A percentile compares a stretch with the other conserved stretches of the same genome.
These are phyloP conservation scores for Saturnispora bothae DNA, from an alignment of 805 yeast species.

Conservation along the genomic window DNA sequence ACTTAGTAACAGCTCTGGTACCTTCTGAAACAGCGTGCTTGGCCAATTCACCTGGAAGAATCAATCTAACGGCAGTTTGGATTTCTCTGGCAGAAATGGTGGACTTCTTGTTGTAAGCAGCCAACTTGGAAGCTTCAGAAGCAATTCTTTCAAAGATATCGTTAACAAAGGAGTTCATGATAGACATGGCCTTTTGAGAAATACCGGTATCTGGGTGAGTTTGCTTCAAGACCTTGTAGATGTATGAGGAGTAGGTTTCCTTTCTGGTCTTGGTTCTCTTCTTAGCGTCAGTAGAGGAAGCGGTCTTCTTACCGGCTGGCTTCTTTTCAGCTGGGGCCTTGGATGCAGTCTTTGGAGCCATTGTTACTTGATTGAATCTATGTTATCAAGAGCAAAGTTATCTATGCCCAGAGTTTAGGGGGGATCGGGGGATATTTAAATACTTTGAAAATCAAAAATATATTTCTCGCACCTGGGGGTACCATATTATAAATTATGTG, in stretches of 20 bases:
- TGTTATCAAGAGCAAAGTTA: neutral
- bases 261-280: slow-evolving; percentile 93
- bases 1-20: slow-evolving; percentile 95
- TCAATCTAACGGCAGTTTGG: slow-evolving; percentile 96
- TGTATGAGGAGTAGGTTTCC: slow-evolving; percentile 97
- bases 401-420: neutral
- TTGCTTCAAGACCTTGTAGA: slow-evolving; percentile 97
- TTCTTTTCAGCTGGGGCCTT: slow-evolving; percentile 97
- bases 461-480: too few relatives aligned
- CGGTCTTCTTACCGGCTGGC: slow-evolving; percentile 85
- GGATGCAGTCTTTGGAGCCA: slow-evolving; percentile 79
- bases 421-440: slow-evolving; percentile 3
- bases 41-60: slow-evolving; percentile 97
- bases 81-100: slow-evolving; percentile 97
- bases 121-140: slow-evolving; percentile 94
- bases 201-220: slow-evolving; percentile 99
- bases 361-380: slow-evolving; percentile 23
- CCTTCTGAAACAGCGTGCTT: slow-evolving; percentile 99
- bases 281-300: slow-evolving; percentile 63
- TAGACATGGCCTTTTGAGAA: slow-evolving; percentile 97
- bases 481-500: too few relatives aligned
- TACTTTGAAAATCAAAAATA: too few relatives aligned
- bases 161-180: slow-evolving; percentile 96
- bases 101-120: slow-evolving; percentile 97
- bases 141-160: slow-evolving; percentile 98